Base-by-base conservation (phyloP, 805 yeast species). In the Candida chauliodis region DNA sequence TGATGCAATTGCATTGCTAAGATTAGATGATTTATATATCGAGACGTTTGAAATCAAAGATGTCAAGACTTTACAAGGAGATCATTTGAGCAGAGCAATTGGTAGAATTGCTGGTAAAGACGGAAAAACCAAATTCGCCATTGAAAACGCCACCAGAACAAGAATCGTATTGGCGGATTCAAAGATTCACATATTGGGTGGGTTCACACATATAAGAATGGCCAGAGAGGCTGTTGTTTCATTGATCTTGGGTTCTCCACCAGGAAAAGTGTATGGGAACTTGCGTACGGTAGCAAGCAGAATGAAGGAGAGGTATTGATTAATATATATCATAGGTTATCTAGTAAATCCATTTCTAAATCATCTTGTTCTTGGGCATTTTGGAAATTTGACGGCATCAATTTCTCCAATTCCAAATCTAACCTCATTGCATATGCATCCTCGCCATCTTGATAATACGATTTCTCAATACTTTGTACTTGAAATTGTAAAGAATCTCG, bases 81-180 rank as follows among this genome's bases (percentile, higher is more conserved):
- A 93, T 66, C 99, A 93, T 76, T 73, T 93, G 59, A 84, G 96
- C 37, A 83, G 99, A 75, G 99, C 99, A 6, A 93, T 93, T 59
- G 99, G 99, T 56, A 88, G 99, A 75, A 93, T 93, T 63, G 99
- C 99, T 10, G 99, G 99, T 63, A 95, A 93, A 59, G 99, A 93
- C 59, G 99, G 99, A 57, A 91, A 90, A 66, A 93, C 98, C 45
- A 93, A 91, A 69, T 93, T 91, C 62, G 97, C 99, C 22, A 93
- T 93, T 56, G 99, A 93, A 66, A 93, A 93, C 58, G 97, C 99
- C 13, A 91, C 98, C 16, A 79, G 98, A 68, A 93, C 99, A 9
- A 84, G 99, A 72, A 90, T 93, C 30, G 99, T 93, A 18, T 73
- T 93, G 49, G 99, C 99, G 0, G 99, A 93, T 63, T 79, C 95